phyloP scores from a whole-genome alignment of 768 basidiomycete genomes.

The Kwoniella sp. region DNA sequence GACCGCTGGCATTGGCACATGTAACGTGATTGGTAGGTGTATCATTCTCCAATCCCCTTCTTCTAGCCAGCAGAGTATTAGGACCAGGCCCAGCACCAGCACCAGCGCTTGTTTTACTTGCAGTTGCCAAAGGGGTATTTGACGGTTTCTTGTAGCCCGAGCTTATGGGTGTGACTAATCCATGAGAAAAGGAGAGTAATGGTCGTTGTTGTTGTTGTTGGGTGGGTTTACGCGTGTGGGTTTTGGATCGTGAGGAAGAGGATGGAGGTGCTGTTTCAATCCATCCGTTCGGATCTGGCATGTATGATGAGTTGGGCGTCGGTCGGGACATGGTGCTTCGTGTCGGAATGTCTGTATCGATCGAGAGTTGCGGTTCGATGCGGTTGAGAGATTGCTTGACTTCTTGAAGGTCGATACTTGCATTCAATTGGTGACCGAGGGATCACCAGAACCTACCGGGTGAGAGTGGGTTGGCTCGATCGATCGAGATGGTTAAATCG shows the following conservation, averaged over 20 bases:
- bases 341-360: too few species aligned
- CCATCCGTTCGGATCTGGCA: slow-evolving; percentile 45
- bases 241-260: slow-evolving; percentile 15
- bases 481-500: background rate
- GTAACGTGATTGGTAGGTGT: slow-evolving; percentile 1
- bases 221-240: slow-evolving; percentile 1
- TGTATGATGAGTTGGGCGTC: slow-evolving; percentile 17
- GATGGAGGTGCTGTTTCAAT: slow-evolving; percentile 33
- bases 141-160: slow-evolving; percentile 7
- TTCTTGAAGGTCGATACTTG: too few species aligned
- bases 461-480: too few species aligned
- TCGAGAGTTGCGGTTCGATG: too few species aligned
- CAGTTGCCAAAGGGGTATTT: background rate
- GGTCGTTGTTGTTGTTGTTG: slow-evolving; percentile 44
- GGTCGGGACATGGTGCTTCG: slow-evolving; percentile 25
- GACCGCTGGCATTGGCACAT: background rate
- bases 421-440: background rate
- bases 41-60: slow-evolving; percentile 14
- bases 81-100: slow-evolving; percentile 23
- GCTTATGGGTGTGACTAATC: slow-evolving; percentile 35
- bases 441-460: too few species aligned
- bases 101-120: background rate
- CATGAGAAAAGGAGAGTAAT: slow-evolving; percentile 27
- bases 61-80: background rate
- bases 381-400: too few species aligned